Base-by-base conservation (phyloP, 768 basidiomycete genomes). In the Mycena leptocephala region DNA sequence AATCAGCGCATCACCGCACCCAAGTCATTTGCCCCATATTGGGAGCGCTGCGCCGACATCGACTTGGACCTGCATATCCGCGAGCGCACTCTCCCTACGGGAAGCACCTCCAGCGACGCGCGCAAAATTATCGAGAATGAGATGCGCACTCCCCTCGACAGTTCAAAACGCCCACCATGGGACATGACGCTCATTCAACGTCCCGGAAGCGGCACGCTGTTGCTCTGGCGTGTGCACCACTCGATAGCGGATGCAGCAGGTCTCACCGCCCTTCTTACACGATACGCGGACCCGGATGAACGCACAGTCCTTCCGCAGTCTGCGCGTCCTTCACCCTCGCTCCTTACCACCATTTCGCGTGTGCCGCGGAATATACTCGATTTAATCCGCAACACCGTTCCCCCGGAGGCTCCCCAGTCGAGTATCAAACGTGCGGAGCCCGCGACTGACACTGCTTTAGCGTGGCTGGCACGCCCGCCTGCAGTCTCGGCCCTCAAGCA, bases 141-240 rank as follows among this genome's bases (percentile, higher is more conserved):
- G n/a, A n/a, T n/a, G n/a, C n/a, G n/a, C n/a, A n/a, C n/a, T n/a
- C n/a, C n/a, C n/a, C 5, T 41, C 13, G 39, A 41, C 39, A 41
- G 39, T 41, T 10, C 3, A 41, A 18, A 41, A 33, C 35, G 69
- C 28, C 69, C 69, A 20, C 69, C 53, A 24, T 65, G 71, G 61
- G 71, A 70, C 28, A 59, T 70, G 22, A 41, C 67, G 22, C 41
- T 70, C 11, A 58, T 70, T 33, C 69, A 70, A 28, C 69, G 56
- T 48, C 37, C 37, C 30, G 51, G 30, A 41, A 41, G n/a, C 26
- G 67, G 56, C 26, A 56, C 22, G 5, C 13, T n/a, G n/a, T n/a
- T n/a, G n/a, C n/a, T n/a, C n/a, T n/a, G n/a, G 24, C 61, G 72
- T n/a, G 62, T 73, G 28, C 72, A 73, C 55, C 72, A 73, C 30